These are phyloP conservation scores for Phytopythium litorale DNA, from an alignment of 352 stramenopile genomes.

Conservation along the genomic window DNA sequence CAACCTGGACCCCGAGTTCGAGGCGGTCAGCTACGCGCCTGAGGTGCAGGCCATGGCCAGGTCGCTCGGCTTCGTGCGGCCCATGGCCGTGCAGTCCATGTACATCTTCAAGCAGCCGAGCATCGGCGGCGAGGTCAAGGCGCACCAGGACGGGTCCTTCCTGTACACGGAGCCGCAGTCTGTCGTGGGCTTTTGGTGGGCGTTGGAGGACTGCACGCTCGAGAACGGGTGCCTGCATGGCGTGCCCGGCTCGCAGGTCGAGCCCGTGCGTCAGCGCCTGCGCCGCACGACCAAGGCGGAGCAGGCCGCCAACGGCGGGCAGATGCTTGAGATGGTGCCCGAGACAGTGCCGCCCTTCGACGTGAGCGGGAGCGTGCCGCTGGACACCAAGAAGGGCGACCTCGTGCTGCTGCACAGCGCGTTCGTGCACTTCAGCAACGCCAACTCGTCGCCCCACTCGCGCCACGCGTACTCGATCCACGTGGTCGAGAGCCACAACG, in stretches of 20 bases:
- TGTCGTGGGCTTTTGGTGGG: constrained; percentile 94
- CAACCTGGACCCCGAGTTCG: constrained; percentile 84
- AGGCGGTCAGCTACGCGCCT: constrained; percentile 74
- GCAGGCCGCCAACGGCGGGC: constrained; percentile 23
- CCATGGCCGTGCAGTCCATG: constrained; percentile 93
- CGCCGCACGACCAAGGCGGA: constrained; percentile 60
- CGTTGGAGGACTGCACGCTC: constrained; percentile 92
- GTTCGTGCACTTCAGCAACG: constrained; percentile 94
- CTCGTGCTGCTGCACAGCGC: constrained; percentile 91
- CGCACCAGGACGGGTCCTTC: constrained; percentile 97
- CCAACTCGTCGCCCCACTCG: constrained; percentile 86
- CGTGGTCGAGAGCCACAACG: constrained; percentile 89
- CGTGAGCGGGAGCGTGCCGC: constrained; percentile 44
- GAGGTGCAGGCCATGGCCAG: constrained; percentile 72
- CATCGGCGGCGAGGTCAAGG: constrained; percentile 91
- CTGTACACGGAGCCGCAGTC: constrained; percentile 96
- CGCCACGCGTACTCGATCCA: constrained; percentile 96
- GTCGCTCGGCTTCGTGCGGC: constrained; percentile 85
- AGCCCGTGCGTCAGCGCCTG: constrained; percentile 85
- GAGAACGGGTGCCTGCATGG: constrained; percentile 96
- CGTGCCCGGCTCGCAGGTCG: constrained; percentile 87
- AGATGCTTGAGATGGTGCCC: constrained; percentile 63
- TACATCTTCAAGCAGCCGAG: constrained; percentile 97
- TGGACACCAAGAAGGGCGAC: constrained; percentile 91
- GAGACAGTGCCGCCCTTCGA: constrained; percentile 52